Percentiles rank a stretch among this genome's conserved stretches.
Evolutionary conservation across 176 grass and related monocot genomes (phyloP).

Genomic region (Panicum miliaceum): DNA sequence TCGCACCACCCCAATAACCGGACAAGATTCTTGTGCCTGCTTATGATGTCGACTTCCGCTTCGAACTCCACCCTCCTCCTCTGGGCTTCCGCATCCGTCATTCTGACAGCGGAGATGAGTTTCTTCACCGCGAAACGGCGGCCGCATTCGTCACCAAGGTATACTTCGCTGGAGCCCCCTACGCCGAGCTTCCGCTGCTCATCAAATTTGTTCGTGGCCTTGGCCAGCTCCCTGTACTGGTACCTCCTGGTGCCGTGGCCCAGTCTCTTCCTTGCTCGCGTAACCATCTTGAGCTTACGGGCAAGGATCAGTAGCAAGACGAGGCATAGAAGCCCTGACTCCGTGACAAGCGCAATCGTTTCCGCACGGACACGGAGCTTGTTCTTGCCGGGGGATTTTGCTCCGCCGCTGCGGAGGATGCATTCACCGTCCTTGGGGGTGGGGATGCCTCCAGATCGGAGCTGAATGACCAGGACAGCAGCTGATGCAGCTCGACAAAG

Average conservation of each 20-base stretch:
- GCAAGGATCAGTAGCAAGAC: background rate
- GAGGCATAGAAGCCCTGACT: background rate
- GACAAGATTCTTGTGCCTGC: slow-evolving; percentile 49
- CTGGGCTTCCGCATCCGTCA: background rate
- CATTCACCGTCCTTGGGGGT: background rate
- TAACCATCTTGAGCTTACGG: background rate
- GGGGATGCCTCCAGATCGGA: background rate
- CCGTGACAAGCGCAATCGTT: background rate
- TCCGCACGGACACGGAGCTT: background rate
- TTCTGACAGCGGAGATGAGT: no score
- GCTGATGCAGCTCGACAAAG: background rate
- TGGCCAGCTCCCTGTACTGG: background rate
- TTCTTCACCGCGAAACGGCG: slow-evolving; percentile 30
- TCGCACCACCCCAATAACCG: slow-evolving; percentile 23
- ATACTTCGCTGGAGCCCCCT: background rate
- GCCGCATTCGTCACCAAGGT: background rate
- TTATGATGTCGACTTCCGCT: slow-evolving; percentile 44
- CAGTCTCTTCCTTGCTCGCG: background rate
- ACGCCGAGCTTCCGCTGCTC: background rate
- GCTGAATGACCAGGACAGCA: background rate
- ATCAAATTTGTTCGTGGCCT: background rate
- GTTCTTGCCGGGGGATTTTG: no score
- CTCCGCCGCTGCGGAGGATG: no score
- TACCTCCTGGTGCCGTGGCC: background rate
- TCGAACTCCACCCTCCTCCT: background rate